These are phyloP conservation scores for Hanseniaspora singularis DNA, from an alignment of 805 yeast species.

Conservation along the genomic window DNA sequence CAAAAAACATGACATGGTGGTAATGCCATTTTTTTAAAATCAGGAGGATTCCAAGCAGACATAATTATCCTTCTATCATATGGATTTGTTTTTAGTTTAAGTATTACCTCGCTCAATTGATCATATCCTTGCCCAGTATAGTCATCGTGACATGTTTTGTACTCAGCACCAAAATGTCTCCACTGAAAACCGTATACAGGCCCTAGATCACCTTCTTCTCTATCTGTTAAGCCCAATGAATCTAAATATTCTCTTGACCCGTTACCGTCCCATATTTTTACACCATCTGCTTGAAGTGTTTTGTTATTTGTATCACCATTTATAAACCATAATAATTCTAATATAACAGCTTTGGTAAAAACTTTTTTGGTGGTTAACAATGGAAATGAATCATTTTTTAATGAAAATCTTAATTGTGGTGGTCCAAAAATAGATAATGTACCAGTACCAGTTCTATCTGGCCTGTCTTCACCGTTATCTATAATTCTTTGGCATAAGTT, in stretches of 20 bases:
- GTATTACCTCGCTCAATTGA: slow-evolving; percentile 69
- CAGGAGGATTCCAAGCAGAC: slow-evolving; percentile 99
- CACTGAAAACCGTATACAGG: slow-evolving; percentile 99
- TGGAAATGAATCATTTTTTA: slow-evolving; percentile 67
- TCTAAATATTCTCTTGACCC: slow-evolving; percentile 89
- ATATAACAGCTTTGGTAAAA: slow-evolving; percentile 75
- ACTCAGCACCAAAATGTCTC: slow-evolving; percentile 97
- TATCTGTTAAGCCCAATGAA: slow-evolving; percentile 60
- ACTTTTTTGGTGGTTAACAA: slow-evolving; percentile 86
- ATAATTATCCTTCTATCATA: slow-evolving; percentile 87
- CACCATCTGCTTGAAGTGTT: slow-evolving; percentile 64
- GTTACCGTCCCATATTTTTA: slow-evolving; percentile 98
- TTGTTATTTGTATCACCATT: slow-evolving; percentile 83
- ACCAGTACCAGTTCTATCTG: slow-evolving; percentile 97
- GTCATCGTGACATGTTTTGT: slow-evolving; percentile 73
- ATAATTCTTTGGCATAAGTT: slow-evolving; percentile 70
- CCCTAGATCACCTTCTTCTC: slow-evolving; percentile 90
- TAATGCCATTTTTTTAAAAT: slow-evolving; percentile 82
- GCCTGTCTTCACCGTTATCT: slow-evolving; percentile 75
- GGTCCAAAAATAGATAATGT: slow-evolving; percentile 87
- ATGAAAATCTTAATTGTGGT: slow-evolving; percentile 77
- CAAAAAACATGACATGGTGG: slow-evolving; percentile 98
- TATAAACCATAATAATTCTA: slow-evolving; percentile 88
- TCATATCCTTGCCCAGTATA: slow-evolving; percentile 83
- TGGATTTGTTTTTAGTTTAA: slow-evolving; percentile 75